Percentiles rank a stretch among this genome's conserved stretches.
These are phyloP conservation scores for Fusarium sp. DNA, from an alignment of 2,329 filamentous ascomycete genomes.

Conservation along the genomic window DNA sequence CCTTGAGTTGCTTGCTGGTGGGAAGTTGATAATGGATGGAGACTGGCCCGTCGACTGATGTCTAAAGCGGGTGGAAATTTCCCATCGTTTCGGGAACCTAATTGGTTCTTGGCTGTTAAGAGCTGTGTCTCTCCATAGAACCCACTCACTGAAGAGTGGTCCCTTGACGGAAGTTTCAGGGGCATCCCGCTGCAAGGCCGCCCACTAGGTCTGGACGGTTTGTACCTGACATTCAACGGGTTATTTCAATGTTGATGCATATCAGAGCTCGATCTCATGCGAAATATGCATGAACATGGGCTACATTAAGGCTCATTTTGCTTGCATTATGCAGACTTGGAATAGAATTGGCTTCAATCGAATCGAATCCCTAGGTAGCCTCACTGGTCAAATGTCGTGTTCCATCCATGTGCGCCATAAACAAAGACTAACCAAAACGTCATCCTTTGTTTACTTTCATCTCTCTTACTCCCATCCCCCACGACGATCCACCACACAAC, in stretches of 20 bases:
- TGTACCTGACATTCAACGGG: constrained; percentile 27
- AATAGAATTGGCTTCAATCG: constrained; percentile 14
- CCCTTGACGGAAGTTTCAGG: constrained; percentile 28
- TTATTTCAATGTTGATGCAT: constrained; percentile 24
- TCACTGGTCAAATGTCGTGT: constrained; percentile 1
- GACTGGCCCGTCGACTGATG: constrained; percentile 32
- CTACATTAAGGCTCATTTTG: constrained; percentile 18
- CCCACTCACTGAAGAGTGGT: not conserved
- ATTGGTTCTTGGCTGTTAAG: constrained; percentile 23
- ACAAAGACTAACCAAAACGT: constrained; percentile 40
- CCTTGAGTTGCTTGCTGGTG: constrained; percentile 32
- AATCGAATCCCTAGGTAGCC: not conserved
- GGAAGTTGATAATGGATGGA: constrained; percentile 36
- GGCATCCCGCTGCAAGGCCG: constrained; percentile 22
- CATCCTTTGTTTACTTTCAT: constrained; percentile 46
- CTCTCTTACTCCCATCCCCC: constrained; percentile 14
- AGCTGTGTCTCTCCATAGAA: too few species aligned
- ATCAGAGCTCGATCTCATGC: constrained; percentile 37
- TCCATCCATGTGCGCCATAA: constrained; percentile 37
- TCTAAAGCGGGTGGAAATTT: constrained; percentile 33
- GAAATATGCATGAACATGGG: constrained; percentile 37
- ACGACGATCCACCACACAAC: constrained; percentile 39
- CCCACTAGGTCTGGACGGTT: constrained; percentile 15
- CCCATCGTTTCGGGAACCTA: constrained; percentile 8
- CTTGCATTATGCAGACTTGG: constrained; percentile 29